phyloP scores from a whole-genome alignment of 1,284 basidiomycete species.

The Xerocomus amazonicus region DNA sequence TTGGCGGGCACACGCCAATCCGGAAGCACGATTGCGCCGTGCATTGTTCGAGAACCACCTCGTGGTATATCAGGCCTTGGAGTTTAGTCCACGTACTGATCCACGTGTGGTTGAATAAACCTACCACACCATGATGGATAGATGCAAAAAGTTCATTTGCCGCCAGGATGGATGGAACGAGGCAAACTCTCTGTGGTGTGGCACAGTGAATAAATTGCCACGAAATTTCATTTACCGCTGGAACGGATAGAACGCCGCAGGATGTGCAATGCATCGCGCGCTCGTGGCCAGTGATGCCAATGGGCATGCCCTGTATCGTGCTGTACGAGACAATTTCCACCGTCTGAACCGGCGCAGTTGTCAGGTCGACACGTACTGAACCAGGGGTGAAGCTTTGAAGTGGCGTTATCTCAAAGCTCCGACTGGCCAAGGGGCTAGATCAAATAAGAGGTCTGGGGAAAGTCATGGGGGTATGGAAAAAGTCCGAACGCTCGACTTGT shows the following conservation, averaged over 20 bases:
- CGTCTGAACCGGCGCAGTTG: slow-evolving; percentile 1
- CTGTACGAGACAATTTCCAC: slow-evolving; percentile 8
- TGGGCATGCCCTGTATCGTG: background rate
- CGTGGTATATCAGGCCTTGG: slow-evolving; percentile 10
- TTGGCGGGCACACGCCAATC: slow-evolving; percentile 15
- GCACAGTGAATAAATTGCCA: background rate
- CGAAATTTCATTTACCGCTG: background rate
- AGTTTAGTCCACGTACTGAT: background rate
- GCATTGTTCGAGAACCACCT: slow-evolving; percentile 1
- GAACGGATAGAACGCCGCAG: background rate
- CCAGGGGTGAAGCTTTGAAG: background rate
- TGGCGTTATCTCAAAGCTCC: slow-evolving; percentile 3
- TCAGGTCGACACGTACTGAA: slow-evolving; percentile 4
- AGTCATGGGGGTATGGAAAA: background rate
- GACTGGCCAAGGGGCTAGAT: slow-evolving; percentile 3
- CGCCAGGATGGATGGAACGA: background rate
- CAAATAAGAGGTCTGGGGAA: slow-evolving; percentile 11
- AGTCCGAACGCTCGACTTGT: background rate
- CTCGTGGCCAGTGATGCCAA: background rate
- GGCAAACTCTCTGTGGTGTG: background rate
- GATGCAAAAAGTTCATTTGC: background rate
- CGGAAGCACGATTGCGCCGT: slow-evolving; percentile 19
- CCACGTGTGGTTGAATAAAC: slow-evolving; percentile 8
- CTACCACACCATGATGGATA: background rate
- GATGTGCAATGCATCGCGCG: background rate